Conservation (phyloP, 768 basidiomycete genomes). For the Dentipellis fragilis region DNA sequence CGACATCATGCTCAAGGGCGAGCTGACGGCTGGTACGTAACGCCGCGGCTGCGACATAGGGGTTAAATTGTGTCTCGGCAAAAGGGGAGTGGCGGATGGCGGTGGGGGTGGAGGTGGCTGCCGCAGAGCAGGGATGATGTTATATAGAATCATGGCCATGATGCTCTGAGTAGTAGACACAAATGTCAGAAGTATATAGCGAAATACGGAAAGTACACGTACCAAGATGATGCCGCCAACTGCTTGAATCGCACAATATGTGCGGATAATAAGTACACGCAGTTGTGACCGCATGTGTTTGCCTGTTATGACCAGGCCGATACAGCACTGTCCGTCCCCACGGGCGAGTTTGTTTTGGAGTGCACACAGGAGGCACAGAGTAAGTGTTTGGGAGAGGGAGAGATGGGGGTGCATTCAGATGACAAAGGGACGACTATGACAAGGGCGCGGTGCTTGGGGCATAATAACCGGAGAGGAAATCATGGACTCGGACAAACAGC, state of each 20-base stretch:
- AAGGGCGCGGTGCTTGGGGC: neutral
- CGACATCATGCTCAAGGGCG: too few relatives aligned
- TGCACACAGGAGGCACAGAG: neutral
- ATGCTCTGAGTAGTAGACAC: neutral
- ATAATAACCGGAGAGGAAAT: neutral
- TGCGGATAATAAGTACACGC: neutral
- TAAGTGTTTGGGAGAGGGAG: neutral
- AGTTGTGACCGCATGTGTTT: too few relatives aligned
- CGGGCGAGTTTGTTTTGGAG: neutral
- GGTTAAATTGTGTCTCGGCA: neutral
- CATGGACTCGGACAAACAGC: neutral
- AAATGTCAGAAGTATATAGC: neutral
- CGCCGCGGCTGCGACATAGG: too few relatives aligned
- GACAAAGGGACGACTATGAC: neutral
- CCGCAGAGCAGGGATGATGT: neutral
- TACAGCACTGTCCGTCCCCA: neutral
- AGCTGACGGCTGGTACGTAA: too few relatives aligned
- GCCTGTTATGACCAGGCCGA: neutral
- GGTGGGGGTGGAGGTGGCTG: neutral
- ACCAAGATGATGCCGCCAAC: neutral
- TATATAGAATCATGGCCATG: neutral
- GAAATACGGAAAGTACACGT: neutral
- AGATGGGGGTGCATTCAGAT: conserved; percentile 1
- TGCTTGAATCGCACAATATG: neutral
- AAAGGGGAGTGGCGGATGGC: neutral